Conservation (phyloP, 2,329 filamentous ascomycete genomes). For the Whalleya microplaca region DNA sequence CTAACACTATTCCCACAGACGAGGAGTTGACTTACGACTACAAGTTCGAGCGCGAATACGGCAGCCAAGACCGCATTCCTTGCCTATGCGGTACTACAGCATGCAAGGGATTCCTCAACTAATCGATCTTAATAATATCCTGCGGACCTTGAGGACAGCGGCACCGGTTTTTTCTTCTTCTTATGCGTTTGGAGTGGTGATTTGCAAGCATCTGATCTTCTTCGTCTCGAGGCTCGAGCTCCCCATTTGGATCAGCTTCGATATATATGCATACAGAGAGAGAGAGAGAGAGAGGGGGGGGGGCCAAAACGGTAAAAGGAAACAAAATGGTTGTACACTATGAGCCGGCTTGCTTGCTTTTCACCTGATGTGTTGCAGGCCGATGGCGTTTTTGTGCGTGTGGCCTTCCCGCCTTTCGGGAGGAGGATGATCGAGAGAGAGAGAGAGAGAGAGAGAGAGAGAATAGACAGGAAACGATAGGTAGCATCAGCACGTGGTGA, state of each 20-base stretch:
- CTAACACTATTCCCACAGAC: constrained; percentile 59
- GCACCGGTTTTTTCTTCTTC: too few species aligned
- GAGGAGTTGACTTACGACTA: constrained; percentile 99
- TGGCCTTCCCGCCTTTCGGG: neutral
- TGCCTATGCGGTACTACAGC: constrained; percentile 95
- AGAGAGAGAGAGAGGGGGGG: too few species aligned
- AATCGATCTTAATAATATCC: constrained; percentile 37
- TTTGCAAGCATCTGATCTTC: constrained; percentile 19
- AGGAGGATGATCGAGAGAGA: constrained; percentile 5
- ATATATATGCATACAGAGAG: constrained; percentile 33
- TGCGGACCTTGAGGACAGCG: constrained; percentile 8
- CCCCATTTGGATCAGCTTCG: constrained; percentile 17
- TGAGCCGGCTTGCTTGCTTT: constrained; percentile 9
- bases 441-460: constrained; percentile 11
- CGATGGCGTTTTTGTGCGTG: constrained; percentile 17
- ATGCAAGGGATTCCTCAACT: constrained; percentile 99
- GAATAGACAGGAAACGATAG: too few species aligned
- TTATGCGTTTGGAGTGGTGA: constrained; percentile 15
- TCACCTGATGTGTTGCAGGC: neutral
- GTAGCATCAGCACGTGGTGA: constrained; percentile 6
- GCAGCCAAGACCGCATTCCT: constrained; percentile 91
- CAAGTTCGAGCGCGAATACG: constrained; percentile 98
- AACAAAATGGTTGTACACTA: constrained; percentile 24
- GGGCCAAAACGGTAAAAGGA: constrained; percentile 11
- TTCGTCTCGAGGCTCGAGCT: constrained; percentile 14